phyloP scores from a whole-genome alignment of 352 stramenopile genomes.

The Phytopythium montanum region DNA sequence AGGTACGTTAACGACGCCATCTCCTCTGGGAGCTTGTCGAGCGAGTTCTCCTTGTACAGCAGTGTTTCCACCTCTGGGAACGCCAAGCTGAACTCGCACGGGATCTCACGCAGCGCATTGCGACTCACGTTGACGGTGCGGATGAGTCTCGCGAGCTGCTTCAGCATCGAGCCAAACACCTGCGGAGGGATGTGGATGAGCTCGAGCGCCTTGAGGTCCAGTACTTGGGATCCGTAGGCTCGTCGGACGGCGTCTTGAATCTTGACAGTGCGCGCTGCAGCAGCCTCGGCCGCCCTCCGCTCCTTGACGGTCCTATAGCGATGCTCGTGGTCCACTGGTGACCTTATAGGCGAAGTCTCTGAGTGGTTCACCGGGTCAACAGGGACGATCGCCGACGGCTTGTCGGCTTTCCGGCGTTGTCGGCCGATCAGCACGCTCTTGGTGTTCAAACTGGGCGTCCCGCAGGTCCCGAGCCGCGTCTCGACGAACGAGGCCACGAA shows the following conservation, averaged over 20 bases:
- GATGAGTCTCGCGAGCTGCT: conserved; percentile 63
- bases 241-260: conserved; percentile 41
- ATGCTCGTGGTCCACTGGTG: conserved; percentile 3
- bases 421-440: conserved; percentile 53
- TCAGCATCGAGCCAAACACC: conserved; percentile 56
- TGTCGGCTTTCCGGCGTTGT: conserved; percentile 25
- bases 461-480: conserved; percentile 55
- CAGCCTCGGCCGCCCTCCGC: conserved; percentile 10
- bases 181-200: conserved; percentile 54
- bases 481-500: conserved; percentile 56
- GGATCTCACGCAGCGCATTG: conserved; percentile 62
- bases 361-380: neutral
- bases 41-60: conserved; percentile 63
- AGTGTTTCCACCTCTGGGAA: conserved; percentile 53
- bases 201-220: conserved; percentile 65
- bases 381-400: conserved; percentile 8
- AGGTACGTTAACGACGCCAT: conserved; percentile 34
- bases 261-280: conserved; percentile 12
- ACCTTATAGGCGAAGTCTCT: neutral
- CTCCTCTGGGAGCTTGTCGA: conserved; percentile 29
- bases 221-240: conserved; percentile 44
- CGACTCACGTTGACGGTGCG: conserved; percentile 58
- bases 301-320: conserved; percentile 13
- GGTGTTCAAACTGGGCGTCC: conserved; percentile 60
- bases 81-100: conserved; percentile 36